A percentile compares a stretch with the other conserved stretches of the same genome.
Evolutionary conservation across 192 early-diverging fungal genomes (phyloP).

Genomic region (Phlyctochytrium planicorne): DNA sequence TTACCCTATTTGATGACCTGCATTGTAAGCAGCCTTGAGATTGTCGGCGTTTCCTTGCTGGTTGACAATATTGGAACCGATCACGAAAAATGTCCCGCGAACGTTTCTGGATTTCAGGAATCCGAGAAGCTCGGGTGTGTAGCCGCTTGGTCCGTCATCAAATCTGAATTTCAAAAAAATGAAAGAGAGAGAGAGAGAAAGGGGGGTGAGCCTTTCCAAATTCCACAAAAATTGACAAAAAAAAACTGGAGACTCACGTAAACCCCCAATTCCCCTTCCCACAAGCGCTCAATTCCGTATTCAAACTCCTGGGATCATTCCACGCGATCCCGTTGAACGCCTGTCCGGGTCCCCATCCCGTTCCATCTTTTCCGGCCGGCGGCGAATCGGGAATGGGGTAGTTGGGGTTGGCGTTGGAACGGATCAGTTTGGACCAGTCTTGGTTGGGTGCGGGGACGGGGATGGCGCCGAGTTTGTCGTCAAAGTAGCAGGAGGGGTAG

Average conservation of each 20-base stretch:
- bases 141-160: neutral
- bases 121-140: neutral
- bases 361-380: neutral
- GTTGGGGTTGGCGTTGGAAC: constrained; percentile 2
- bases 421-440: neutral
- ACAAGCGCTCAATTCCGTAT: constrained; percentile 18
- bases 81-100: constrained; percentile 33
- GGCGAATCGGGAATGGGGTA: constrained; percentile 14
- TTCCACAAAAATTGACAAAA: neutral
- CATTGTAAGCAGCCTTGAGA: constrained; percentile 17
- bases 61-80: constrained; percentile 19
- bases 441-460: no score
- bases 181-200: neutral
- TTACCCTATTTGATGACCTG: constrained; percentile 20
- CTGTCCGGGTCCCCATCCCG: neutral
- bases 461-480: no score
- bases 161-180: neutral
- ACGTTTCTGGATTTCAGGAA: neutral
- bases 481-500: no score
- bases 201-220: no score
- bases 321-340: constrained; percentile 3
- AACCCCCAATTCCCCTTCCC: neutral
- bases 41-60: constrained; percentile 2
- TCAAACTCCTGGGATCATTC: constrained; percentile 9
- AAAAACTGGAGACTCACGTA: neutral